Evolutionary conservation across 1,139 yeast species (phyloP).

Genomic region (Williopsis jadinii): DNA sequence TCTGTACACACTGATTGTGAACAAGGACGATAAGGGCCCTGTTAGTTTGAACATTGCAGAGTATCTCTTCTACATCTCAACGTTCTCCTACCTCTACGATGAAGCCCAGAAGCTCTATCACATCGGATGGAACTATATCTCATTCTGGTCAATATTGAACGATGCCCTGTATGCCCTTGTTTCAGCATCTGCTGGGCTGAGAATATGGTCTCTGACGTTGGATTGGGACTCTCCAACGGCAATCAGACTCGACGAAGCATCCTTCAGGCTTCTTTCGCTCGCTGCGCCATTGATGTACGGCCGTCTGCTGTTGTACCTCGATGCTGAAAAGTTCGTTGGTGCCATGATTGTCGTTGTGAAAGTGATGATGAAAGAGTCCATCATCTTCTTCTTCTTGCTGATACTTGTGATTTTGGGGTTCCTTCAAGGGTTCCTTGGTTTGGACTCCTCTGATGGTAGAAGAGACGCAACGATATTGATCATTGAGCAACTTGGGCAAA

Average conservation of each 20-base stretch:
- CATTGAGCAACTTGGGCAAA: conserved; percentile 57
- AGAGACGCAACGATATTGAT: conserved; percentile 66
- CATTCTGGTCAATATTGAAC: conserved; percentile 78
- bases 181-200: conserved; percentile 43
- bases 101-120: conserved; percentile 68
- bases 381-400: conserved; percentile 70
- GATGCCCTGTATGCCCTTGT: conserved; percentile 59
- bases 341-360: conserved; percentile 82
- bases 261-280: conserved; percentile 67
- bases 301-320: conserved; percentile 65
- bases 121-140: conserved; percentile 64
- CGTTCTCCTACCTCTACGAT: conserved; percentile 59
- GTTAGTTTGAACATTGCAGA: conserved; percentile 42
- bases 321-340: conserved; percentile 78
- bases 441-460: conserved; percentile 83
- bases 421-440: conserved; percentile 78
- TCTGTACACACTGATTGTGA: conserved; percentile 60
- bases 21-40: conserved; percentile 31
- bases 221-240: conserved; percentile 26
- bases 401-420: conserved; percentile 71
- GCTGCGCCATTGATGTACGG: conserved; percentile 90
- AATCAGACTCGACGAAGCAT: conserved; percentile 46
- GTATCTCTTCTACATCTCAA: conserved; percentile 53
- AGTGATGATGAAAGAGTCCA: conserved; percentile 80
- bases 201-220: conserved; percentile 43